Percentiles rank a stretch among this genome's conserved stretches.
Conservation (phyloP, 2,329 filamentous ascomycete genomes). For the Lecanicillium sp. region DNA sequence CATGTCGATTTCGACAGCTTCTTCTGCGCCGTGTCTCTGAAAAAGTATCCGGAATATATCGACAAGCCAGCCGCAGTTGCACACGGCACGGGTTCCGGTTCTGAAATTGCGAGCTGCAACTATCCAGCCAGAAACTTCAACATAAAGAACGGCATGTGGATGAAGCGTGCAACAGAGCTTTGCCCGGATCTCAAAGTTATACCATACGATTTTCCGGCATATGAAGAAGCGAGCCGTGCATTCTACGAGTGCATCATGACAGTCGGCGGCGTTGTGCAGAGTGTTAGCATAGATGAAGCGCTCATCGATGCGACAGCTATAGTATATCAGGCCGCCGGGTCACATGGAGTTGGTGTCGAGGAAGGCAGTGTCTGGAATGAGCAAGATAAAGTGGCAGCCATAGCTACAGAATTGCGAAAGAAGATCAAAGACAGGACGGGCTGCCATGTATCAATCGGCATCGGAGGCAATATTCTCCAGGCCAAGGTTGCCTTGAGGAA, state of each 20-base stretch:
- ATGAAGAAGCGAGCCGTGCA: slow-evolving; percentile 80
- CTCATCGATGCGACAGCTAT: slow-evolving; percentile 74
- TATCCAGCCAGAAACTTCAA: slow-evolving; percentile 83
- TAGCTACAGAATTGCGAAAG: slow-evolving; percentile 59
- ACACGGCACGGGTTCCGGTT: slow-evolving; percentile 76
- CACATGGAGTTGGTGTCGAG: slow-evolving; percentile 55
- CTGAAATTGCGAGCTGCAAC: slow-evolving; percentile 96
- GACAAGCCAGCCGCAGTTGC: slow-evolving; percentile 85
- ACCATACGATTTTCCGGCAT: slow-evolving; percentile 93
- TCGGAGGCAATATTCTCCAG: slow-evolving; percentile 82
- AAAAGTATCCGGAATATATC: slow-evolving; percentile 65
- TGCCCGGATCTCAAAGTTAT: slow-evolving; percentile 83
- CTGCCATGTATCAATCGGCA: slow-evolving; percentile 87
- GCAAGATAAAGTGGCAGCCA: slow-evolving; percentile 68
- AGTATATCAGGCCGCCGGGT: slow-evolving; percentile 59
- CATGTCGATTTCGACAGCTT: slow-evolving; percentile 99
- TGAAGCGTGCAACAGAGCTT: slow-evolving; percentile 78
- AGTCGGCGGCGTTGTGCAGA: slow-evolving; percentile 80
- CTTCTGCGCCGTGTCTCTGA: slow-evolving; percentile 86
- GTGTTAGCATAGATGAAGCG: slow-evolving; percentile 94
- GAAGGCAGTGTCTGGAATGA: slow-evolving; percentile 71
- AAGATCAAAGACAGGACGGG: slow-evolving; percentile 68
- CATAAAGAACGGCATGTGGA: slow-evolving; percentile 99
- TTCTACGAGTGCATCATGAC: slow-evolving; percentile 84
- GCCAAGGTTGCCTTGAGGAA: slow-evolving; percentile 87